Base-by-base conservation (phyloP, 495 filamentous ascomycete genomes). In the Margaritispora aquatica region DNA sequence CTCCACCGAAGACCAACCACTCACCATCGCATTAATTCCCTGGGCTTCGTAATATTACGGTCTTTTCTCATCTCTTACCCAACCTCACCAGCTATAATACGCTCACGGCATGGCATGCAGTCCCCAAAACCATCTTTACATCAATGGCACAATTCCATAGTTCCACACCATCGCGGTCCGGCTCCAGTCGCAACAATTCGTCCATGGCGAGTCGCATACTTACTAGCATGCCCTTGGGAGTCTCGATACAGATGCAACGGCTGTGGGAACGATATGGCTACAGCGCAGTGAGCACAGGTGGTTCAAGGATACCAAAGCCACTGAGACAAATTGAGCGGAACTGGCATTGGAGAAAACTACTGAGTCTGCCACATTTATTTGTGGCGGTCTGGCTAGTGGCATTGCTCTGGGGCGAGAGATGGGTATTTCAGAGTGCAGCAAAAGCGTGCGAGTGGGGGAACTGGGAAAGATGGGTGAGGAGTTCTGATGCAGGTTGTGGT, bases 401-500 rank as follows among this genome's bases (percentile, higher is more conserved):
- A 13, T 62, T 97, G 58, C 89, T 91, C 70, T 93, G 90, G 88
- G 93, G 94, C 4, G 94, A 98, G 74, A 77, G 89, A 62, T 85
- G 79, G 60, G 80, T 87, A 23, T 97, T 94, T 66, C 73, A 77
- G 44, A 79, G 78, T 51, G 81, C 76, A 56, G 77, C 96, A 13
- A 77, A 80, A 53, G 73, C 69, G n/a, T 98, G 94, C 70, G 69
- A 78, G 41, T 98, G 94, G 94, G 77, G 79, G 24, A 79, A 77
- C 49, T 98, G 94, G 94, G 94, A 97, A 73, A 78, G 82, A 71
- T 97, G 93, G 92, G 92, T 96, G 77, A 71, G 88, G 72, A 10
- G 29, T 34, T 5, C 29, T 15, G 23, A 15, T 21, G 11, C 29
- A 20, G 10, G 52, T 1, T 13, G 17, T 31, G 7, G 20, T 41